Evolutionary conservation across 2,329 filamentous ascomycete species (phyloP).

Genomic region (Ascochyta fabae): DNA sequence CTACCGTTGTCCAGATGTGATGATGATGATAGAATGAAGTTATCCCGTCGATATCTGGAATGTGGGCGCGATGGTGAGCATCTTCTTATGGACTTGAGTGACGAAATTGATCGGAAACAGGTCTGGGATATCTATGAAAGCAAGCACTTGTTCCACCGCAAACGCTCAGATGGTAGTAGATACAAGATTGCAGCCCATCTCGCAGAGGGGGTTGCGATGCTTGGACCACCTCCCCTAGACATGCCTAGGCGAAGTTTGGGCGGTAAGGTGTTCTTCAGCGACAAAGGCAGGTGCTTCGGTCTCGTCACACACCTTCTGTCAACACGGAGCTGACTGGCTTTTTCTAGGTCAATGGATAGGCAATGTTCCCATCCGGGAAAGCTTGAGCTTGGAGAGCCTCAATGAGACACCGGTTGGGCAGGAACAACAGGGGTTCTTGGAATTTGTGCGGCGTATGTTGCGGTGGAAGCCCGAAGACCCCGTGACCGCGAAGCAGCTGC

Average conservation of each 20-base stretch:
- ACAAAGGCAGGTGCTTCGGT: slow-evolving; percentile 16
- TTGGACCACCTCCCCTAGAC: slow-evolving; percentile 27
- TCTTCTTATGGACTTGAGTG: not conserved
- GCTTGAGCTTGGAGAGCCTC: slow-evolving; percentile 15
- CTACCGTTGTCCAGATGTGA: slow-evolving; percentile 49
- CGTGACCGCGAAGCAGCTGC: slow-evolving; percentile 23
- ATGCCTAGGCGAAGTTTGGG: slow-evolving; percentile 18
- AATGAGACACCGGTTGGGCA: slow-evolving; percentile 29
- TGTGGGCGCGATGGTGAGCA: slow-evolving; percentile 45
- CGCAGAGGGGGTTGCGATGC: slow-evolving; percentile 33
- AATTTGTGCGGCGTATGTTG: slow-evolving; percentile 45
- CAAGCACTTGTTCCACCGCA: slow-evolving; percentile 39
- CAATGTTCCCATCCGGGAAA: slow-evolving; percentile 10
- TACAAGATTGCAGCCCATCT: slow-evolving; percentile 38
- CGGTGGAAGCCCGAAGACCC: slow-evolving; percentile 47
- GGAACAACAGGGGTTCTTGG: slow-evolving; percentile 37
- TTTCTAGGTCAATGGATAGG: slow-evolving; percentile 27
- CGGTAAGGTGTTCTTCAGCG: slow-evolving; percentile 25
- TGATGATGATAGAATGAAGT: slow-evolving; percentile 46
- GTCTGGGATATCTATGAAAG: slow-evolving; percentile 49
- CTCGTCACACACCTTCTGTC: not conserved
- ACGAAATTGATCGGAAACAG: slow-evolving; percentile 19
- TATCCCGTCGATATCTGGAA: slow-evolving; percentile 50
- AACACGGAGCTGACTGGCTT: not conserved
- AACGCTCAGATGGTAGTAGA: slow-evolving; percentile 22